A percentile compares a stretch with the other conserved stretches of the same genome.
Conservation (phyloP, 345 rosid genomes). For the Hibiscus syriacus region DNA sequence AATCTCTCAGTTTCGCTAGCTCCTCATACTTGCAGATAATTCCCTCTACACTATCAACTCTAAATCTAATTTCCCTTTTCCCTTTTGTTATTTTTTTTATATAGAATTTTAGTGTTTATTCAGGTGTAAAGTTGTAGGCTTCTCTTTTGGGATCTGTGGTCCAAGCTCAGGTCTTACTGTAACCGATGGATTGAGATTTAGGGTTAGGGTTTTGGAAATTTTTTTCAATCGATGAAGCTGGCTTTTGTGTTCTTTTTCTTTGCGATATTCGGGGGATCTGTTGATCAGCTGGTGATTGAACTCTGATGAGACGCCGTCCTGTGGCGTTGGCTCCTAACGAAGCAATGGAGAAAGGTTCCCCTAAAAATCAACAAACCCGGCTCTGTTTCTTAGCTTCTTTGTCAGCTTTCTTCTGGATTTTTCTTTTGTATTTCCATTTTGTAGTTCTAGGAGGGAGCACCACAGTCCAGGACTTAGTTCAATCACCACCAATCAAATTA, state of each 20-base stretch:
- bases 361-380: conserved; percentile 42
- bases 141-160: too few species aligned
- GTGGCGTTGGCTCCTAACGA: conserved; percentile 28
- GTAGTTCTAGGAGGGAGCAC: conserved; percentile 33
- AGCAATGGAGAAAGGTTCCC: conserved; percentile 56
- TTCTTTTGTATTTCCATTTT: conserved; percentile 60
- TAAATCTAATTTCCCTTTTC: not conserved
- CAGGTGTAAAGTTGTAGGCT: not conserved
- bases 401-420: conserved; percentile 57
- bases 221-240: conserved; percentile 14
- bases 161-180: not conserved
- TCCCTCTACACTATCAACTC: not conserved
- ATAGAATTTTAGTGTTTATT: not conserved
- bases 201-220: conserved; percentile 2
- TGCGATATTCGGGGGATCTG: not conserved
- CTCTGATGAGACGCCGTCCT: conserved; percentile 65
- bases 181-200: not conserved
- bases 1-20: not conserved
- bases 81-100: not conserved
- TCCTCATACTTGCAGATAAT: not conserved
- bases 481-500: too few species aligned
- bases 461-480: conserved; percentile 21
- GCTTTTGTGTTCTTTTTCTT: not conserved
- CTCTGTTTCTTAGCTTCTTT: conserved; percentile 49
- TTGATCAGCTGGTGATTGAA: conserved; percentile 12